phyloP scores from a whole-genome alignment of 1,284 basidiomycete genomes.

The Ustilago hordei region DNA sequence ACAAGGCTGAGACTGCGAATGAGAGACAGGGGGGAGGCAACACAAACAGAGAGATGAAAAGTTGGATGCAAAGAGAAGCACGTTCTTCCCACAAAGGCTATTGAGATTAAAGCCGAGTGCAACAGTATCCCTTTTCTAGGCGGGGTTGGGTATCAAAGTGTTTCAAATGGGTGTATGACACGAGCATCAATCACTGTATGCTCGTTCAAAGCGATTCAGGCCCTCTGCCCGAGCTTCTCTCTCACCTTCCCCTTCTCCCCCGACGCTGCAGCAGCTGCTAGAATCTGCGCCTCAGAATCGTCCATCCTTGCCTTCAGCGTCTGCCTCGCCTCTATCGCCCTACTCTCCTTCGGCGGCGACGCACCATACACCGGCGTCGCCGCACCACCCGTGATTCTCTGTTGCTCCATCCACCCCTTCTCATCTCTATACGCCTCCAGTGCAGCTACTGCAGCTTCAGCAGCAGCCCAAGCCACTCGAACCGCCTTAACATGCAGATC shows the following conservation, averaged over 20 bases:
- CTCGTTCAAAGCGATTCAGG: background rate
- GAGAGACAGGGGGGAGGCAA: background rate
- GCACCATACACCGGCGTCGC: background rate
- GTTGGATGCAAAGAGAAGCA: background rate
- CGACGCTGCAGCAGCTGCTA: background rate
- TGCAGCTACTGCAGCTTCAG: slow-evolving; percentile 53
- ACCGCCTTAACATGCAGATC: slow-evolving; percentile 57
- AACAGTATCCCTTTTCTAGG: background rate
- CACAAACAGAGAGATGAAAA: background rate
- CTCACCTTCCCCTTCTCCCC: background rate
- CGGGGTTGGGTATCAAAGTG: background rate
- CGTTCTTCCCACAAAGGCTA: background rate
- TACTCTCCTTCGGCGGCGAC: background rate
- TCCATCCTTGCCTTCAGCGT: slow-evolving; percentile 9
- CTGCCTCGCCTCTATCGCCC: slow-evolving; percentile 11
- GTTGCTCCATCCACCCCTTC: slow-evolving; percentile 27
- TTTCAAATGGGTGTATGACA: background rate
- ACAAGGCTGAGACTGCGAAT: background rate
- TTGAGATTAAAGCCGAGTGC: background rate
- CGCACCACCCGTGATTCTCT: slow-evolving; percentile 1
- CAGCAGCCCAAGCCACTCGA: slow-evolving; percentile 42
- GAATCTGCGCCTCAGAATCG: slow-evolving; percentile 17
- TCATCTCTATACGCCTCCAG: slow-evolving; percentile 57
- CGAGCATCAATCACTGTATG: background rate
- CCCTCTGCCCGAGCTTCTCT: background rate